Conservation (phyloP, 768 basidiomycete species). For the Boletus patriciae region DNA sequence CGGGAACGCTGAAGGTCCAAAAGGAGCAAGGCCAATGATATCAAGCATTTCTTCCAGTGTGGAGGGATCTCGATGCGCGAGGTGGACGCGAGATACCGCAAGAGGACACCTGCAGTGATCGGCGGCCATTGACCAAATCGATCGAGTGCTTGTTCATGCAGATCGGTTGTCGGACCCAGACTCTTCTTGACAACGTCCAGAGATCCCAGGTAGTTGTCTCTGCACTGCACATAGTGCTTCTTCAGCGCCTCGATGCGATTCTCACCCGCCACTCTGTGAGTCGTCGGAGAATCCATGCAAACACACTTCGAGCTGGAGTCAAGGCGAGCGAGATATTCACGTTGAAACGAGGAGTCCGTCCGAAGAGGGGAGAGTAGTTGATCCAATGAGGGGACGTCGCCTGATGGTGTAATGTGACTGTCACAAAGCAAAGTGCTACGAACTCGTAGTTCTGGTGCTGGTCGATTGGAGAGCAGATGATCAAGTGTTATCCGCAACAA, state of each 20-base stretch:
- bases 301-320: background rate
- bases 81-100: background rate
- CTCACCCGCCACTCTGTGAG: background rate
- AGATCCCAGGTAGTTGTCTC: background rate
- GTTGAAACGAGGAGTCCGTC: background rate
- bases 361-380: background rate
- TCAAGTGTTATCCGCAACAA: background rate
- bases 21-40: background rate
- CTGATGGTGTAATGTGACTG: background rate
- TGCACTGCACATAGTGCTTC: background rate
- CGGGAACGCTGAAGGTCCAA: background rate
- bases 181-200: background rate
- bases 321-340: background rate
- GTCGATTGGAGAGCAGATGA: background rate
- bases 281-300: background rate
- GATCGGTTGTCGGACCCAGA: background rate
- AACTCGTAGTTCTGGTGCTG: background rate
- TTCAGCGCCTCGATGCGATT: background rate
- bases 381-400: background rate
- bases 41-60: background rate
- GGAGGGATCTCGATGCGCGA: background rate
- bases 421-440: background rate
- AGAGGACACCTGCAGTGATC: background rate
- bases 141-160: constrained; percentile 17
- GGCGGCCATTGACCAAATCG: too few species aligned